These are phyloP conservation scores for Ogataea thermomethanolica DNA, from an alignment of 805 yeast species.

Conservation along the genomic window DNA sequence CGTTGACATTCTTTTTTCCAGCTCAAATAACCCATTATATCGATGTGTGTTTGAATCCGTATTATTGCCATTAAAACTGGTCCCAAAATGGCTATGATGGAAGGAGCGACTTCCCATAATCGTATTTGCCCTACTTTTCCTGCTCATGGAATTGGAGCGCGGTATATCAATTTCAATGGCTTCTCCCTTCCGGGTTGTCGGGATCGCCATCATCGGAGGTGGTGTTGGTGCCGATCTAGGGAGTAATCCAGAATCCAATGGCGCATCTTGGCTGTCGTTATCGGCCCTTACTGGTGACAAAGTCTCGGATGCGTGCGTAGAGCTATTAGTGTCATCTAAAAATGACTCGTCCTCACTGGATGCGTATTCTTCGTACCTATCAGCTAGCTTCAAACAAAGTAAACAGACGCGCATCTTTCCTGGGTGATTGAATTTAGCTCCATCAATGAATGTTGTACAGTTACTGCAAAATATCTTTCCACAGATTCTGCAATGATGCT, in stretches of 20 bases:
- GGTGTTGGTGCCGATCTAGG: slow-evolving; percentile 45
- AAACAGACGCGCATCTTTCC: slow-evolving; percentile 77
- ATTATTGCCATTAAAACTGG: not conserved
- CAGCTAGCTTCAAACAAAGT: slow-evolving; percentile 60
- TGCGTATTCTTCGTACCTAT: slow-evolving; percentile 62
- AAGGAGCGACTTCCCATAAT: slow-evolving; percentile 15
- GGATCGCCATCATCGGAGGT: slow-evolving; percentile 74
- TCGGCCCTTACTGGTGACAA: slow-evolving; percentile 18
- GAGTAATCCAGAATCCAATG: slow-evolving; percentile 10
- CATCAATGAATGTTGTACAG: slow-evolving; percentile 72
- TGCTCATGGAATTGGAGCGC: slow-evolving; percentile 26
- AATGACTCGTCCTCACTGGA: slow-evolving; percentile 59
- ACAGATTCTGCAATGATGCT: slow-evolving; percentile 93
- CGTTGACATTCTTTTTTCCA: slow-evolving; percentile 13
- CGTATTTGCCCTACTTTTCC: slow-evolving; percentile 24
- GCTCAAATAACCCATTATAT: slow-evolving; percentile 1
- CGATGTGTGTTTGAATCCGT: not conserved
- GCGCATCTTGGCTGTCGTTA: slow-evolving; percentile 10
- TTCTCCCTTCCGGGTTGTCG: slow-evolving; percentile 77
- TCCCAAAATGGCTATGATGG: slow-evolving; percentile 5
- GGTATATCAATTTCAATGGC: slow-evolving; percentile 65
- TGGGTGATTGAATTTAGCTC: slow-evolving; percentile 56
- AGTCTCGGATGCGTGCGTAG: slow-evolving; percentile 18
- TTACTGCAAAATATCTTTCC: slow-evolving; percentile 90
- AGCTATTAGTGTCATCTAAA: slow-evolving; percentile 34